Conservation (phyloP, 2,329 filamentous ascomycete species). For the Pseudogymnoascus sp. region DNA sequence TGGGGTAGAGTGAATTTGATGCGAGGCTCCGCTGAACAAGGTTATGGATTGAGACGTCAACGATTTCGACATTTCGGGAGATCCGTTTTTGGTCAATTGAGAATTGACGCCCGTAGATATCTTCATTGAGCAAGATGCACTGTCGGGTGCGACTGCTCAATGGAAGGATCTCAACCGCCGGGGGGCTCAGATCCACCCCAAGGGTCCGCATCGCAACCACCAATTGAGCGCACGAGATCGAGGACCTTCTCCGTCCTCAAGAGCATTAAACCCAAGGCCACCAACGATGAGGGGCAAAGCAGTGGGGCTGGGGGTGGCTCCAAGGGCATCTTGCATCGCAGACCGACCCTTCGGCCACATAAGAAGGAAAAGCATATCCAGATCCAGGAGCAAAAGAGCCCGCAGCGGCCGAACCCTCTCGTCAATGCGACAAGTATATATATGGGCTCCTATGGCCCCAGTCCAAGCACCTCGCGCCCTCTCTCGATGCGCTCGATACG, state of each 20-base stretch:
- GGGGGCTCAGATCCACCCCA: background rate
- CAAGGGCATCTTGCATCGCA: constrained; percentile 17
- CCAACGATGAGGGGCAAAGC: background rate
- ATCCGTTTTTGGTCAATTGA: background rate
- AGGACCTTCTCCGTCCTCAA: background rate
- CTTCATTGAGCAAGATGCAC: background rate
- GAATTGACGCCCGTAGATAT: background rate
- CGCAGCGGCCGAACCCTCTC: constrained; percentile 15
- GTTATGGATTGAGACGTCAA: background rate
- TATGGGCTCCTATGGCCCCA: constrained; percentile 26
- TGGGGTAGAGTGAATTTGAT: background rate
- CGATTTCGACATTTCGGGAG: background rate
- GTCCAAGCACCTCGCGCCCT: constrained; percentile 22
- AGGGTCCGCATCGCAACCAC: background rate
- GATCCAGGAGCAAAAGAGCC: constrained; percentile 20
- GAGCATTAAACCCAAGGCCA: background rate
- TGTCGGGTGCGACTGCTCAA: background rate
- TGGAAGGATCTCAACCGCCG: constrained; percentile 3
- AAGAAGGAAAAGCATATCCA: constrained; percentile 22
- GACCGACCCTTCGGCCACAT: constrained; percentile 11
- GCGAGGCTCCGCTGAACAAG: background rate
- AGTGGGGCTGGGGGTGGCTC: constrained; percentile 3
- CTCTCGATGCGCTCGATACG: constrained; percentile 15
- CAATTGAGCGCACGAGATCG: background rate
- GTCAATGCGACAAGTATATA: constrained; percentile 25